A percentile compares a stretch with the other conserved stretches of the same genome.
phyloP scores from a whole-genome alignment of 2,329 filamentous ascomycete genomes.

The Tympanopsis confertula region DNA sequence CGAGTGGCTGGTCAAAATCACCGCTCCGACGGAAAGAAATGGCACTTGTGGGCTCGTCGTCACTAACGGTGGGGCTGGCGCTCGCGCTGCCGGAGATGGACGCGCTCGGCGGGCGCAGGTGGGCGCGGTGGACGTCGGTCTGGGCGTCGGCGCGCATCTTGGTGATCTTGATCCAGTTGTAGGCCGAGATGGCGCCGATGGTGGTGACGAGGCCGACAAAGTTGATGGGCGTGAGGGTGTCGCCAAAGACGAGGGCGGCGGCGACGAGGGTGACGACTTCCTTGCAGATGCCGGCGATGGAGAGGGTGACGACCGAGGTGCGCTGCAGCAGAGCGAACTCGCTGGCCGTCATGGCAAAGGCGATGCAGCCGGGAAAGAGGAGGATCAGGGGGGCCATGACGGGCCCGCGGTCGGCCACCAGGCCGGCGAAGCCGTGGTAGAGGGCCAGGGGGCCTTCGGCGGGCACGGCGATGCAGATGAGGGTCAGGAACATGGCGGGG shows the following conservation, averaged over 20 bases:
- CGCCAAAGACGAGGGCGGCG: conserved; percentile 48
- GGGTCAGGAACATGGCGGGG: conserved; percentile 52
- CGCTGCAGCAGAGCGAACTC: conserved; percentile 56
- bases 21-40: conserved; percentile 29
- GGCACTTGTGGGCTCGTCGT: no score
- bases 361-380: conserved; percentile 48
- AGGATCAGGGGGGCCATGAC: conserved; percentile 36
- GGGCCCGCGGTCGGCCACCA: conserved; percentile 37
- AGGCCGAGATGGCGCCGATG: conserved; percentile 47
- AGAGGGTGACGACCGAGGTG: conserved; percentile 53
- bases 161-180: conserved; percentile 55
- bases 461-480: conserved; percentile 44
- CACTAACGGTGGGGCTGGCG: conserved; percentile 24
- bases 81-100: conserved; percentile 3
- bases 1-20: conserved; percentile 21
- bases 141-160: conserved; percentile 48
- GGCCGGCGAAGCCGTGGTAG: conserved; percentile 31
- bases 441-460: conserved; percentile 45
- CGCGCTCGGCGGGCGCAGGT: conserved; percentile 13
- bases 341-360: conserved; percentile 57
- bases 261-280: conserved; percentile 56
- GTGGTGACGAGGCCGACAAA: conserved; percentile 47
- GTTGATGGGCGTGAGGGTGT: conserved; percentile 50
- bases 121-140: conserved; percentile 28
- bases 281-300: conserved; percentile 60